Evolutionary conservation across 257 asterid species (phyloP), one percentile per base, ranked within the genome.

Genomic region (Avicennia marina): DNA sequence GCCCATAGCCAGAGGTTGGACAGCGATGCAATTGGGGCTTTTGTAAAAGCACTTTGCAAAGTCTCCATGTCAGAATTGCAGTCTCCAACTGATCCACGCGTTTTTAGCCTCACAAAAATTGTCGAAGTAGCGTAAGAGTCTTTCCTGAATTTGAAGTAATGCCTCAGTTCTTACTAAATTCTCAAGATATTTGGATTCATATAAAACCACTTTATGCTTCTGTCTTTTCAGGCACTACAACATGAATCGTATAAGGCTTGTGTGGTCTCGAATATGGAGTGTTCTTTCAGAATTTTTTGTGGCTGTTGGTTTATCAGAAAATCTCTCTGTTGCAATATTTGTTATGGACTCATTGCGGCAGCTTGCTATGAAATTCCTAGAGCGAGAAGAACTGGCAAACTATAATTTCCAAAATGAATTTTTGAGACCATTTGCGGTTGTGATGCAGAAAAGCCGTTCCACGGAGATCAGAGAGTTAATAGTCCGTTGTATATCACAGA

Each of bases 41-140:
- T 93, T 71, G 98, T 93, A 22, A 81, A 65, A 67, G 91, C 95
- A 29, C 95, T 93, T 60, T 85, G 97, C 86, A 89, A 88, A 76
- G 96, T 93, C 71, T 85, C 98, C 64, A 89, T 93, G 80, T 85
- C 89, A 47, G 98, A 93, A 65, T 66, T 93, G 88, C 98, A 93
- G 79, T 93, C 98, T 72, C 97, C 97, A 41, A 85, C 95, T 63
- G 98, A 93, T 78, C 98, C 98, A 64, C 97, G 98, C 15, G 97
- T 93, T 25, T 93, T 93, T 74, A 78, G 98, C 78, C 95, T 93
- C 71, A 93, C 98, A 58, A 93, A 93, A 77, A 84, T 93, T 72
- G 98, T 93, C 74, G 98, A 93, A 93, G 98, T 93, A 68, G 97
- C 98, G 98, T 93, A 93, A 93, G 98, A 80, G 73, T 71, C 90